phyloP scores from a whole-genome alignment of 345 rosid genomes.

The Raphanus sativus region DNA sequence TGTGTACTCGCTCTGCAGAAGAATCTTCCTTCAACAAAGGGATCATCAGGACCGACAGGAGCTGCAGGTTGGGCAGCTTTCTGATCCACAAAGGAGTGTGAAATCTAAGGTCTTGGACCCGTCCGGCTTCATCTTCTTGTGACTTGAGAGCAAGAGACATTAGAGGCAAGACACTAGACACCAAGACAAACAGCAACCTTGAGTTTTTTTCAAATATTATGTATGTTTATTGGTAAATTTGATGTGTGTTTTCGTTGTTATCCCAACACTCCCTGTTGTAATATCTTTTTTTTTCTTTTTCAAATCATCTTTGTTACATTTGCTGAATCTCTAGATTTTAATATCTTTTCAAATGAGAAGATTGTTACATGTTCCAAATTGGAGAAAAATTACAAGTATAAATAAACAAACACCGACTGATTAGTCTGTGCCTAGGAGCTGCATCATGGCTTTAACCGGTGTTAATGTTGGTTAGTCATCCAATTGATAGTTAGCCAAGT shows the following conservation, averaged over 20 bases:
- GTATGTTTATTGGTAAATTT: conserved; percentile 33
- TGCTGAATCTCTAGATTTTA: background rate
- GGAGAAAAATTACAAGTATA: background rate
- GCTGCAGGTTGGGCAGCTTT: conserved; percentile 99
- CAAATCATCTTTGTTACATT: conserved; percentile 14
- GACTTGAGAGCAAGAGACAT: conserved; percentile 29
- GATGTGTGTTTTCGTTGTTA: conserved; percentile 26
- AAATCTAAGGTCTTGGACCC: conserved; percentile 60
- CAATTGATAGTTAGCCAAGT: background rate
- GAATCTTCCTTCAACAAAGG: conserved; percentile 68
- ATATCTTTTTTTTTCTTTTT: background rate
- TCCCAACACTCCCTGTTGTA: conserved; percentile 18
- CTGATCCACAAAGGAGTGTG: conserved; percentile 54
- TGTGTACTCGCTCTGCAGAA: conserved; percentile 52
- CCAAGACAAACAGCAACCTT: background rate
- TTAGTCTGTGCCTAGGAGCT: background rate
- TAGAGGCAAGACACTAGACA: conserved; percentile 29
- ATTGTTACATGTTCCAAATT: background rate
- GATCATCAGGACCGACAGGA: conserved; percentile 64
- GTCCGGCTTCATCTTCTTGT: conserved; percentile 39
- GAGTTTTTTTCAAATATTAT: background rate
- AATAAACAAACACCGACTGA: background rate
- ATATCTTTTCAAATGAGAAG: background rate
- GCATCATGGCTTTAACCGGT: background rate
- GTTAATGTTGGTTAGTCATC: background rate